Conservation (phyloP, 2,329 filamentous ascomycete species). For the Penicillium fuscoglaucum region DNA sequence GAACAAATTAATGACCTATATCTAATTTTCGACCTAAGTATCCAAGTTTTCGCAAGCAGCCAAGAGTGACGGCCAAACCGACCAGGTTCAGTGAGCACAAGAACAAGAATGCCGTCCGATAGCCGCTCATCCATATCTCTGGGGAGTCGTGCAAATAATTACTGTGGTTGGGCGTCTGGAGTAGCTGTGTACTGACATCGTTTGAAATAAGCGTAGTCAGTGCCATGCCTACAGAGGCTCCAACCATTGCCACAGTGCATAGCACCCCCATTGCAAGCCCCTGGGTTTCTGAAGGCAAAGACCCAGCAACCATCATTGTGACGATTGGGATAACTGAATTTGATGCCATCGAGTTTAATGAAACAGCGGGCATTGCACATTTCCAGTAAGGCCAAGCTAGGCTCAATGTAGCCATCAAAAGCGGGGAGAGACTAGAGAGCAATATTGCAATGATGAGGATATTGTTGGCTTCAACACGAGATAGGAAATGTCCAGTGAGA, state of each 20-base stretch:
- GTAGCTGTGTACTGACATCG: not conserved
- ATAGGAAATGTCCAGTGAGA: not conserved
- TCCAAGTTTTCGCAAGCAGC: conserved; percentile 7
- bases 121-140: conserved; percentile 3
- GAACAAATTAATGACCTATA: not conserved
- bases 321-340: conserved; percentile 1
- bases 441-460: not conserved
- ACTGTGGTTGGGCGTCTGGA: not conserved
- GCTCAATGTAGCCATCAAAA: conserved; percentile 1
- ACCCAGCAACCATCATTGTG: not conserved
- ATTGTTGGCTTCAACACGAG: not conserved
- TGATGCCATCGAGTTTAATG: not conserved
- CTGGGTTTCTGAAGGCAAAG: not conserved
- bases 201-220: conserved; percentile 4
- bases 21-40: not conserved
- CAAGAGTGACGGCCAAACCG: not conserved
- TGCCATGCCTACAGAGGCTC: conserved; percentile 5
- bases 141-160: not conserved
- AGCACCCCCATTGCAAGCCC: conserved; percentile 7
- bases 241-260: conserved; percentile 9
- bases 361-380: not conserved
- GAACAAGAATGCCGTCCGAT: conserved; percentile 9
- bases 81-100: conserved; percentile 3
- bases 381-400: not conserved
- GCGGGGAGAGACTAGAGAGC: conserved; percentile 2